Conservation (phyloP, 768 basidiomycete genomes). For the Guyanaporus albipodus region DNA sequence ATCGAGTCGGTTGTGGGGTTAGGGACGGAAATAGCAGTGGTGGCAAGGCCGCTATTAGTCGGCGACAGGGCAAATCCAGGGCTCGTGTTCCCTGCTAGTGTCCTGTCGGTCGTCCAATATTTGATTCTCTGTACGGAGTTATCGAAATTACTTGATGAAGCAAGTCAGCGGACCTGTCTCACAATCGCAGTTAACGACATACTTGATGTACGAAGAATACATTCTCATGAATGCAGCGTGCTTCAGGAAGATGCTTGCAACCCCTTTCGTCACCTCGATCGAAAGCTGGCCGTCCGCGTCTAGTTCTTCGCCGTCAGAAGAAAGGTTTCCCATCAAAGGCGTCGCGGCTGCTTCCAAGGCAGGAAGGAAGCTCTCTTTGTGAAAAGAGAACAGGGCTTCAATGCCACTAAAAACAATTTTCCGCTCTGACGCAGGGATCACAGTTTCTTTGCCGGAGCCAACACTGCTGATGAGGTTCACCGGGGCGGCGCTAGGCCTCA, state of each 20-base stretch:
- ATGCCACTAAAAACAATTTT: constrained; percentile 90
- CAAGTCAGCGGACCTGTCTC: constrained; percentile 10
- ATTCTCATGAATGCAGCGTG: constrained; percentile 98
- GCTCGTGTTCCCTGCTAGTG: constrained; percentile 35
- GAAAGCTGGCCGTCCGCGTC: constrained; percentile 76
- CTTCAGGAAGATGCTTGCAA: constrained; percentile 86
- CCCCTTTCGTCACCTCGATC: constrained; percentile 66
- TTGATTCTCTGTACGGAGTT: constrained; percentile 85
- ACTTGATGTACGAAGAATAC: constrained; percentile 99
- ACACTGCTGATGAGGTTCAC: constrained; percentile 69
- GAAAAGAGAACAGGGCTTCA: constrained; percentile 88
- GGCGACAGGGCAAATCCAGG: constrained; percentile 43
- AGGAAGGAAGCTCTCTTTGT: constrained; percentile 89
- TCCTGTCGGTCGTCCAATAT: constrained; percentile 71
- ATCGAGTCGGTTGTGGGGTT: constrained; percentile 39
- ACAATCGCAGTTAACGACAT: constrained; percentile 28
- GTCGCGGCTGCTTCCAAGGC: constrained; percentile 77
- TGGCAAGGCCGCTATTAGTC: constrained; percentile 52
- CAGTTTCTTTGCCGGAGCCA: constrained; percentile 72
- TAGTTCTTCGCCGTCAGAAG: constrained; percentile 42
- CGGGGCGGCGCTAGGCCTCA: constrained; percentile 73
- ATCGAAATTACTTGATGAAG: constrained; percentile 77
- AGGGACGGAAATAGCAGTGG: constrained; percentile 50
- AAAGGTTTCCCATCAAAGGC: constrained; percentile 52
- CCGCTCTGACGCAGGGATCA: constrained; percentile 82